These are phyloP conservation scores for Aschersonia sp. DNA, from an alignment of 2,329 filamentous ascomycete species.

Conservation along the genomic window DNA sequence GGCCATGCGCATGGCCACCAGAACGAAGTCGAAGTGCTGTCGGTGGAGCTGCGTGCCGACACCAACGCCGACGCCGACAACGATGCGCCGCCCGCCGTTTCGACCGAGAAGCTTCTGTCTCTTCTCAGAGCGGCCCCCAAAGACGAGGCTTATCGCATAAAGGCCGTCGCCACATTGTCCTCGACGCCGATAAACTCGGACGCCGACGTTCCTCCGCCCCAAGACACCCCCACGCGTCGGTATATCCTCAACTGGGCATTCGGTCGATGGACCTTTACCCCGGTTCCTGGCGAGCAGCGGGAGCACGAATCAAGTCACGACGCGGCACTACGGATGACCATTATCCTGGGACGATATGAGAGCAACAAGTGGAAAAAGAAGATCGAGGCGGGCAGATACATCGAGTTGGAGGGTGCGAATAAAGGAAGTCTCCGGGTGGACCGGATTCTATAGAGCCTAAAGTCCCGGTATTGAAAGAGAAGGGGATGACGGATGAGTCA, in stretches of 20 bases:
- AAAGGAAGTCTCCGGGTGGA: slow-evolving; percentile 36
- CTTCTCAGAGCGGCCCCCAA: slow-evolving; percentile 66
- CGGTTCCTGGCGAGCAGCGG: slow-evolving; percentile 22
- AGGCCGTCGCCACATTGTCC: slow-evolving; percentile 45
- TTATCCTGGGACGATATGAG: slow-evolving; percentile 61
- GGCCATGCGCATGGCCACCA: slow-evolving; percentile 38
- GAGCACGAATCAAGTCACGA: slow-evolving; percentile 44
- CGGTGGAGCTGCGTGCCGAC: slow-evolving; percentile 48
- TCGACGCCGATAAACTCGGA: slow-evolving; percentile 35
- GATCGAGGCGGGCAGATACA: slow-evolving; percentile 41
- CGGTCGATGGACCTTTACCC: slow-evolving; percentile 83
- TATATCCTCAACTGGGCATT: slow-evolving; percentile 99
- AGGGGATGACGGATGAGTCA: too few relatives aligned
- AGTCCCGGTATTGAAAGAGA: too few relatives aligned
- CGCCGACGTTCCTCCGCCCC: slow-evolving; percentile 23
- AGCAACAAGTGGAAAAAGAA: slow-evolving; percentile 65
- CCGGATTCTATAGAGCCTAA: slow-evolving; percentile 26
- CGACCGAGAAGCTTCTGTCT: slow-evolving; percentile 46
- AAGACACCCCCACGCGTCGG: slow-evolving; percentile 23
- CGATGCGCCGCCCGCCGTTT: slow-evolving; percentile 18
- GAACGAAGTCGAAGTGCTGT: slow-evolving; percentile 84
- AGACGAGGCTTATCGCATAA: slow-evolving; percentile 93
- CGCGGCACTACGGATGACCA: slow-evolving; percentile 52
- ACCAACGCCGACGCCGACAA: slow-evolving; percentile 10
- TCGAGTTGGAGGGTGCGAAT: slow-evolving; percentile 32